Conservation (phyloP, 1,284 basidiomycete genomes). For the Papiliotrema nemorosa region DNA sequence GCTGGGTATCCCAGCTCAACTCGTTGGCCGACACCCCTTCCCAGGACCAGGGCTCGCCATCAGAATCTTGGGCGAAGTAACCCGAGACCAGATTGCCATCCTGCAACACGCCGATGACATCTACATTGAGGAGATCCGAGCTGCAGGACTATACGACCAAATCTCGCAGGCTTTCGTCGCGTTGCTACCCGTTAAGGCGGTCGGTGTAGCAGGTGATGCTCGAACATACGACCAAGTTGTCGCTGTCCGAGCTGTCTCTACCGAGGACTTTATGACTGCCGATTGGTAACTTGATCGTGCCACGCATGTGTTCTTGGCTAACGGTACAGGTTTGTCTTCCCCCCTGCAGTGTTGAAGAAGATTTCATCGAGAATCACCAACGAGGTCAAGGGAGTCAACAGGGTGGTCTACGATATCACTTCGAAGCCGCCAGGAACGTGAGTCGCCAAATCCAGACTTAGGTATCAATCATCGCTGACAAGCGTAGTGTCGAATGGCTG, state of each 20-base stretch:
- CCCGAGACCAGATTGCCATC: slow-evolving; percentile 85
- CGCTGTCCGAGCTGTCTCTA: slow-evolving; percentile 82
- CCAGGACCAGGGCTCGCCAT: slow-evolving; percentile 99
- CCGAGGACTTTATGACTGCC: slow-evolving; percentile 97
- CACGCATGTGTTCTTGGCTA: background rate
- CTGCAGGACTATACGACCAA: slow-evolving; percentile 85
- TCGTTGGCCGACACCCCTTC: slow-evolving; percentile 98
- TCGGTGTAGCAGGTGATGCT: slow-evolving; percentile 96
- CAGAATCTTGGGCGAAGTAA: slow-evolving; percentile 93
- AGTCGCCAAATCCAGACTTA: slow-evolving; percentile 29
- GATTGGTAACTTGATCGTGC: slow-evolving; percentile 63
- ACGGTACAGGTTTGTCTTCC: slow-evolving; percentile 77
- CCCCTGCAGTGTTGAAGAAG: slow-evolving; percentile 80
- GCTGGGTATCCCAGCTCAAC: slow-evolving; percentile 83
- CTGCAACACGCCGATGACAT: slow-evolving; percentile 94
- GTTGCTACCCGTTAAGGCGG: slow-evolving; percentile 91
- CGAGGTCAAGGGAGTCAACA: slow-evolving; percentile 81
- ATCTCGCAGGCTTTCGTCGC: slow-evolving; percentile 98
- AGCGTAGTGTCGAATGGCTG: slow-evolving; percentile 42
- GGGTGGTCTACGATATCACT: slow-evolving; percentile 93
- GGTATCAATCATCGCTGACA: slow-evolving; percentile 1
- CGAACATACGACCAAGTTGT: slow-evolving; percentile 98
- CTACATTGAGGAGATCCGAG: slow-evolving; percentile 96
- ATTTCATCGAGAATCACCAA: slow-evolving; percentile 98
- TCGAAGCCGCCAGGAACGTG: slow-evolving; percentile 87